phyloP scores from a whole-genome alignment of 495 filamentous ascomycete species.

The Penicillium maclennaniae region DNA sequence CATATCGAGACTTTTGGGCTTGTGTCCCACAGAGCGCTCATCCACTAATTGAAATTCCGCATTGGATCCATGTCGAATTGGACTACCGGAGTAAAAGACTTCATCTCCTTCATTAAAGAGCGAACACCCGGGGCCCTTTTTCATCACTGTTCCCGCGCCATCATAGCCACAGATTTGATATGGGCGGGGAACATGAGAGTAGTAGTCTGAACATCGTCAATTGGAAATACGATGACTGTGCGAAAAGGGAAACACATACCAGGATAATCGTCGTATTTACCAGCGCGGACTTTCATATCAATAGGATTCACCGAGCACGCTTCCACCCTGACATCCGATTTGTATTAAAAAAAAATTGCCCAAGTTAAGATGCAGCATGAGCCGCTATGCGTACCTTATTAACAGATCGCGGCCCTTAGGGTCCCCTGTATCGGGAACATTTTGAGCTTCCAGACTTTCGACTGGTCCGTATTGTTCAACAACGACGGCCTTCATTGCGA shows the following conservation, averaged over 20 bases:
- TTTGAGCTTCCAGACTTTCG: constrained; percentile 20
- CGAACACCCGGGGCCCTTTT: constrained; percentile 17
- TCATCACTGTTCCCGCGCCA: constrained; percentile 27
- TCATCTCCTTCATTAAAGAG: constrained; percentile 27
- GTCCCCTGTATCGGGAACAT: constrained; percentile 17
- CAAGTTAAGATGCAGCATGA: neutral
- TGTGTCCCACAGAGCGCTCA: constrained; percentile 4
- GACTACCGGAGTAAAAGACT: constrained; percentile 30
- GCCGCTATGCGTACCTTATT: constrained; percentile 14
- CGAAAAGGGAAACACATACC: constrained; percentile 1
- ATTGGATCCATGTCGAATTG: constrained; percentile 20
- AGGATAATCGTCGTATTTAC: constrained; percentile 32
- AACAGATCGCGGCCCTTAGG: constrained; percentile 26
- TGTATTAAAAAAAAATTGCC: neutral
- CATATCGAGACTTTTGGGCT: constrained; percentile 25
- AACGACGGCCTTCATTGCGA: constrained; percentile 19
- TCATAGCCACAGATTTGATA: constrained; percentile 31
- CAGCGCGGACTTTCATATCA: constrained; percentile 31
- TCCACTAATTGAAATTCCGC: constrained; percentile 1
- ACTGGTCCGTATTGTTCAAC: constrained; percentile 26
- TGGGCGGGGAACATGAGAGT: constrained; percentile 15
- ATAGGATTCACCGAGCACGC: constrained; percentile 30
- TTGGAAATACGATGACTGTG: too few relatives aligned
- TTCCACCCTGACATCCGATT: constrained; percentile 8
- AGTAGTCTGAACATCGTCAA: constrained; percentile 20